Conservation (phyloP, 441 rosid genomes). For the Metrosideros polymorpha region DNA sequence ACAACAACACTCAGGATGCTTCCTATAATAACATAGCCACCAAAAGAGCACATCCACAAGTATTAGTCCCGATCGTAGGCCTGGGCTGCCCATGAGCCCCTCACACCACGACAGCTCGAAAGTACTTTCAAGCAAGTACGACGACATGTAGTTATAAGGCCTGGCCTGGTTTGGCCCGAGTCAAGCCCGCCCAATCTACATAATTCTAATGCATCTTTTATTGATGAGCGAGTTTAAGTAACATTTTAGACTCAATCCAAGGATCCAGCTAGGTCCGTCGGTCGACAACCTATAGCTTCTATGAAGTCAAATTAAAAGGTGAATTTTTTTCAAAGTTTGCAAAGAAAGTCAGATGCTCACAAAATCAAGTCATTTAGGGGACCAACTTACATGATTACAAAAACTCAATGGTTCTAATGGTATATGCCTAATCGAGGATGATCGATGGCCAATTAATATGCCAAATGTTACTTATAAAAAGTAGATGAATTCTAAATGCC, state of each 20-base stretch:
- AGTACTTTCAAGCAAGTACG: not conserved
- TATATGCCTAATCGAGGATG: rapidly evolving
- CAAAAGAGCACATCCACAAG: too few species aligned
- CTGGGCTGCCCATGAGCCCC: not conserved
- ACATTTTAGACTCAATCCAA: not conserved
- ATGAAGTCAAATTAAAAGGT: not conserved
- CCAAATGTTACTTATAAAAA: not conserved
- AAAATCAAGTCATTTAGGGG: rapidly evolving
- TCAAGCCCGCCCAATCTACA: not conserved
- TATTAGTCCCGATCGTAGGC: rapidly evolving
- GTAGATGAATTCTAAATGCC: not conserved
- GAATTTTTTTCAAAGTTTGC: not conserved
- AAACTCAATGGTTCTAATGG: rapidly evolving
- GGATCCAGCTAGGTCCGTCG: rapidly evolving
- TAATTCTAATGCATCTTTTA: not conserved
- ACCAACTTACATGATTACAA: rapidly evolving
- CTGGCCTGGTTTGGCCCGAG: not conserved
- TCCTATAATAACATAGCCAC: too few species aligned
- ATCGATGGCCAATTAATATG: not conserved
- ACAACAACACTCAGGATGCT: too few species aligned
- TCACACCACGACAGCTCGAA: not conserved
- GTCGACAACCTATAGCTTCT: not conserved
- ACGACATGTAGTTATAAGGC: not conserved
- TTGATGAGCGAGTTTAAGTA: not conserved
- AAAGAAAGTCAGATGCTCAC: too few species aligned